Evolutionary conservation across 75 land plant species (phyloP).

Genomic region (Chamaecyparis obtusa): DNA sequence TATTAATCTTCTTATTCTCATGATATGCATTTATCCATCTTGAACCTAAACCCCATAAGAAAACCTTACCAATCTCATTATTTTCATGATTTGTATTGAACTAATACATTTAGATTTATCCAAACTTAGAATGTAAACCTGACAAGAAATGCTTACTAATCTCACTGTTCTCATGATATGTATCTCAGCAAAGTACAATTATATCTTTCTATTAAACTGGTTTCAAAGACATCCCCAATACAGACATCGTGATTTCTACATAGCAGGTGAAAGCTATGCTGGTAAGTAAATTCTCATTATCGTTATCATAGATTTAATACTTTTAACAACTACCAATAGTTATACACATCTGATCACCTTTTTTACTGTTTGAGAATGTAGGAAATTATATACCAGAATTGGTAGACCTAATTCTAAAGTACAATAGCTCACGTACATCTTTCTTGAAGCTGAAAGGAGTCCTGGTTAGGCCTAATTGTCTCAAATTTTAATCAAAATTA

Average conservation of each 20-base stretch:
- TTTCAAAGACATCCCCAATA: conserved; percentile 65
- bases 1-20: neutral
- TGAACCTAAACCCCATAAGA: too few relatives aligned
- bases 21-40: conserved; percentile 12
- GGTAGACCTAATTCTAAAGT: conserved; percentile 35
- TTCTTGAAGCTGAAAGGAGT: conserved; percentile 46
- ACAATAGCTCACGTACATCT: conserved; percentile 31
- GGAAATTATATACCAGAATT: conserved; percentile 68
- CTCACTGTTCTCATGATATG: neutral
- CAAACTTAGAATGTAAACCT: neutral
- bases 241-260: conserved; percentile 62
- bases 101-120: neutral
- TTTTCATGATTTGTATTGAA: neutral
- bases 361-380: neutral
- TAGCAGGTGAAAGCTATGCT: conserved; percentile 81
- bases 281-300: conserved; percentile 10
- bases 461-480: conserved; percentile 19
- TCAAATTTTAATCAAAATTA: neutral
- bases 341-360: too few relatives aligned
- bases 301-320: neutral
- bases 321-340: neutral
- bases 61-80: neutral
- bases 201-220: conserved; percentile 55
- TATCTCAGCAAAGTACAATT: conserved; percentile 34
- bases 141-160: conserved; percentile 7